Evolutionary conservation across 2,329 filamentous ascomycete genomes (phyloP), one percentile per base, ranked within the genome.

Genomic region (Curvularia sp.): DNA sequence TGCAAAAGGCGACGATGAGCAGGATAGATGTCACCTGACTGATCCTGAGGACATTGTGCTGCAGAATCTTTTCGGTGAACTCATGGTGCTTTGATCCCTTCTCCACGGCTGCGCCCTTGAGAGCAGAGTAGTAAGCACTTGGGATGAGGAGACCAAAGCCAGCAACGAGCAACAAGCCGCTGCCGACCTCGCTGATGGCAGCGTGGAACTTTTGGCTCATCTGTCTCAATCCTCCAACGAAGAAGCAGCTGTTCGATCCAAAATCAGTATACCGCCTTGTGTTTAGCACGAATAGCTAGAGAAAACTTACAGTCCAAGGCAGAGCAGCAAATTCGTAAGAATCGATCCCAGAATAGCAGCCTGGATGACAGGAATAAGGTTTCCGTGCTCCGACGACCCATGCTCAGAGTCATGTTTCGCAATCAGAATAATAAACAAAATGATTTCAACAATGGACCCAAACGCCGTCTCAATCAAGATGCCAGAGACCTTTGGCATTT

Each of bases 321-420:
- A 96, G 0, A 96, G 82, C 44, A 96, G 78, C 78, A 95, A 84
- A 28, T 92, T 96, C 7, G 92, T 91, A 33, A 96, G 77, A 42
- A 96, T 90, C 0, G 91, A 94, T 26, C 92, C 92, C 0, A 96
- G 79, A 53, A 96, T 93, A 15, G 92, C 92, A 50, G 91, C 91
- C 71, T 92, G 87, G 64, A 96, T 91, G 65, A 95, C 90, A 13
- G 84, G 82, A 60, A 89, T 78, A 6, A 75, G 67, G 15, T 76
- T 71, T 1, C 65, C 64, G 13, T 75, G 71, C 49, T 75, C 74
- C 22, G 71, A 75, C 13, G 76, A 78, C 7, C 77, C 74, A n/a
- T 75, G 64, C 31, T 88, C 61, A 13, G 65, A 59, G 1, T 62
- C 57, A 42, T 75, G 75, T 82, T 82, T 83, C 41, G 78, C 75